Base-by-base conservation (phyloP, 805 yeast species). In the Cyberlindnera galapagoensis region DNA sequence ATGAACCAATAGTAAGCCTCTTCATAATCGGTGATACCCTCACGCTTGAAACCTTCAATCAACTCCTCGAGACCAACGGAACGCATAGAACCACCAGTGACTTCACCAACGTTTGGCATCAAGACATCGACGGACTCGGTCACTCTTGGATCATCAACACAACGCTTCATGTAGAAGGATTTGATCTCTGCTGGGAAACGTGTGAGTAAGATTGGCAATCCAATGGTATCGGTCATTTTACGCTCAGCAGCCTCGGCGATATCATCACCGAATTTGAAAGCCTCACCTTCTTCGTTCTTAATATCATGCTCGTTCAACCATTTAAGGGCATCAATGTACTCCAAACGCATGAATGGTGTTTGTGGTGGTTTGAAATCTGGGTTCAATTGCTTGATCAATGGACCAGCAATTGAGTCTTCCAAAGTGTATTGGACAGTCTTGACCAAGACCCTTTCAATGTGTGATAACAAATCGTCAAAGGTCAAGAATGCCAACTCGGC, bases 191-290 rank as follows among this genome's bases (percentile, higher is more conserved):
- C 85, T 33, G 99, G 99, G 90, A 92, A 92, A 53, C 88, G 74
- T 35, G 77, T 90, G 59, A 92, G 77, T 48, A 92, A 71, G 49
- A 92, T 88, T 44, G 99, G 99, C 44, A 73, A 82, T 55, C 88
- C 88, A 59, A 92, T 81, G 38, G 83, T 74, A 59, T 92, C 99
- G 21, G 95, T 86, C 99, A 92, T 92, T 63, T 80, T 84, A 60
- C 99, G 83, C 73, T 92, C 99, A 38, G 97, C 98, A 35, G 98
- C 98, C 67, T 92, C 99, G 40, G 97, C 97, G 44, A 92, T 92
- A 60, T 92, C 99, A 57, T 92, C 99, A 60, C 99, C 99, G 49
- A 92, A 92, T 63, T 81, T 75, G 79, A 90, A 92, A 47, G 69
- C 65, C 57, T 86, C 82, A 42, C 92, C 97, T 9, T 90, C 96